Evolutionary conservation across 306 rosid species (phyloP).

Genomic region (Castanea mollissima): DNA sequence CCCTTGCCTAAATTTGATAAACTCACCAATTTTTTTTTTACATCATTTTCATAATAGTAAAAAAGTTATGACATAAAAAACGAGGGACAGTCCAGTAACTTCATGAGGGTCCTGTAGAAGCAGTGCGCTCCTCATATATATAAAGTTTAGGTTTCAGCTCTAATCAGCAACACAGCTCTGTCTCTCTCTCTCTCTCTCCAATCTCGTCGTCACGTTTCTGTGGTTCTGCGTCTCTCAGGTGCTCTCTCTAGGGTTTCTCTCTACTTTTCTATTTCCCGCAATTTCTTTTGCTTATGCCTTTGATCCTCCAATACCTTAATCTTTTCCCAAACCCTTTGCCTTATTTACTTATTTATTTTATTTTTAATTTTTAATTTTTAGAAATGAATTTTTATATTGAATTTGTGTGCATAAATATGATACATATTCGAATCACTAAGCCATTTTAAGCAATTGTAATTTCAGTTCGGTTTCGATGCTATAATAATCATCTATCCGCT

Average conservation of each 20-base stretch:
- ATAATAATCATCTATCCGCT: background rate
- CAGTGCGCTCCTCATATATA: constrained; percentile 12
- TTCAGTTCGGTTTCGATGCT: constrained; percentile 1
- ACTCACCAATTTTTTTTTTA: too few relatives aligned
- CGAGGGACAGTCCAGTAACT: constrained; percentile 35
- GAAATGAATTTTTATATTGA: background rate
- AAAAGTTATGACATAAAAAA: too few relatives aligned
- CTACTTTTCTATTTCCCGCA: background rate
- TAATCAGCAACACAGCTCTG: background rate
- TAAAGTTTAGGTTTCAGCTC: constrained; percentile 30
- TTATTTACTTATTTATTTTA: too few relatives aligned
- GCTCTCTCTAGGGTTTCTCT: constrained; percentile 36
- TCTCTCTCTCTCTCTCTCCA: constrained; percentile 23
- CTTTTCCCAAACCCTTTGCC: background rate
- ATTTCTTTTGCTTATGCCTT: background rate
- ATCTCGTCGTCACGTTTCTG: constrained; percentile 32
- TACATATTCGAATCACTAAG: background rate
- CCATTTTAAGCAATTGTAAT: background rate
- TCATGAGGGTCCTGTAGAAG: constrained; percentile 6
- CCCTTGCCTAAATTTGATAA: too few relatives aligned
- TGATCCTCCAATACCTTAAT: background rate
- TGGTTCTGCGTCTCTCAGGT: constrained; percentile 55
- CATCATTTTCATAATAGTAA: too few relatives aligned
- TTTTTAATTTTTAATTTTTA: background rate
- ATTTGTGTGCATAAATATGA: background rate